These are phyloP conservation scores for Talaromyces sp. DNA, from an alignment of 2,329 filamentous ascomycete genomes.

Conservation along the genomic window DNA sequence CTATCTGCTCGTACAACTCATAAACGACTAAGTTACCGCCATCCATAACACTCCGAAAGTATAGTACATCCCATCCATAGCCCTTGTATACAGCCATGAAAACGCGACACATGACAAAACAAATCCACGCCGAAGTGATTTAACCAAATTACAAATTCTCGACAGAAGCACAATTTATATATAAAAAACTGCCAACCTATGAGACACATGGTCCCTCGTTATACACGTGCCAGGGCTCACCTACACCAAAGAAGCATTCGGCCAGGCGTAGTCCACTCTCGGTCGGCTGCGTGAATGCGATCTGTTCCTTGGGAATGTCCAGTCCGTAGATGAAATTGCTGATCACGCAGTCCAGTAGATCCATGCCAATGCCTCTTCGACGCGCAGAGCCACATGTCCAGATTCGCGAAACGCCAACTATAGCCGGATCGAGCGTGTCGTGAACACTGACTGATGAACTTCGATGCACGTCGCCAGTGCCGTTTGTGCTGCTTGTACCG, in stretches of 20 bases:
- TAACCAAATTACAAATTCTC: background rate
- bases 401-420: constrained; percentile 63
- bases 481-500: background rate
- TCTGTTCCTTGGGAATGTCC: constrained; percentile 52
- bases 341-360: constrained; percentile 55
- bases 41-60: constrained; percentile 6
- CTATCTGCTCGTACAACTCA: background rate
- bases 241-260: constrained; percentile 55
- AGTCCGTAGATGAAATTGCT: constrained; percentile 56
- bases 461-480: constrained; percentile 19
- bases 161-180: background rate
- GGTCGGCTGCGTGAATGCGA: constrained; percentile 67
- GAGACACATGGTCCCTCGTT: constrained; percentile 38
- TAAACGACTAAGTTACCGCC: constrained; percentile 4
- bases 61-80: constrained; percentile 11
- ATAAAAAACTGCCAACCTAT: background rate
- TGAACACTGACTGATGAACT: constrained; percentile 48
- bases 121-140: constrained; percentile 5
- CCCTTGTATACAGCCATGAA: constrained; percentile 8
- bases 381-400: constrained; percentile 60
- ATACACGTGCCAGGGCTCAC: constrained; percentile 60
- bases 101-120: background rate
- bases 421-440: constrained; percentile 44
- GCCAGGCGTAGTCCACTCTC: constrained; percentile 58
- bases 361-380: constrained; percentile 56